Conservation (phyloP, 768 basidiomycete genomes). For the Hypholoma fasciculare region DNA sequence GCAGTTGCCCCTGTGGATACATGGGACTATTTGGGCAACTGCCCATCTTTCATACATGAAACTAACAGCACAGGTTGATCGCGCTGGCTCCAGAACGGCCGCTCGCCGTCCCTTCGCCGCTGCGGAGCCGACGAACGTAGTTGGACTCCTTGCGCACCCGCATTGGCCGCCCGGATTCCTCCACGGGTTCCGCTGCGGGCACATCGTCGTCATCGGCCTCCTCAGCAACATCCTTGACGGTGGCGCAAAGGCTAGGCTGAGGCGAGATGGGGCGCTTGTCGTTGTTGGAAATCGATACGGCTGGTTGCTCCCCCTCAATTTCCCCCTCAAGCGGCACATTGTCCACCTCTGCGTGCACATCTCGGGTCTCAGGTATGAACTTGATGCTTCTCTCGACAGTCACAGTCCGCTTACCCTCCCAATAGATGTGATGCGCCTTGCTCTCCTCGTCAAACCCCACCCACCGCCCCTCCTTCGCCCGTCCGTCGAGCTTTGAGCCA, state of each 20-base stretch:
- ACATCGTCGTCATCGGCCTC: background rate
- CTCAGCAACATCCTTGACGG: background rate
- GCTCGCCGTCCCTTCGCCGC: conserved; percentile 3
- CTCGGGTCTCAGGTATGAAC: conserved; percentile 7
- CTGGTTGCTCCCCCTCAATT: background rate
- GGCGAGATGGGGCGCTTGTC: conserved; percentile 3
- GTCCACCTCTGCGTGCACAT: background rate
- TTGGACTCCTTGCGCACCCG: background rate
- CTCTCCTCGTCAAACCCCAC: conserved; percentile 34
- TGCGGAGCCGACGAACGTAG: background rate
- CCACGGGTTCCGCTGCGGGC: background rate
- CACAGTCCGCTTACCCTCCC: conserved; percentile 24
- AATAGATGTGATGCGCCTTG: conserved; percentile 34
- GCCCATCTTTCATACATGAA: too few species aligned
- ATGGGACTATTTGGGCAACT: too few species aligned
- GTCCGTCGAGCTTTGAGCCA: too few species aligned
- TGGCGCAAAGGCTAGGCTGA: background rate
- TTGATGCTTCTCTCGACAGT: too few species aligned
- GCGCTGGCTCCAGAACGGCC: background rate
- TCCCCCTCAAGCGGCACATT: conserved; percentile 7
- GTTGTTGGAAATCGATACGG: background rate
- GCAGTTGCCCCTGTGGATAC: too few species aligned
- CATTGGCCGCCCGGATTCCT: too few species aligned
- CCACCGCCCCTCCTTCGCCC: conserved; percentile 28
- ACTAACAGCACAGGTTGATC: too few species aligned